These are phyloP conservation scores for Blastocystis sp. DNA, from an alignment of 352 stramenopile species.

Conservation along the genomic window DNA sequence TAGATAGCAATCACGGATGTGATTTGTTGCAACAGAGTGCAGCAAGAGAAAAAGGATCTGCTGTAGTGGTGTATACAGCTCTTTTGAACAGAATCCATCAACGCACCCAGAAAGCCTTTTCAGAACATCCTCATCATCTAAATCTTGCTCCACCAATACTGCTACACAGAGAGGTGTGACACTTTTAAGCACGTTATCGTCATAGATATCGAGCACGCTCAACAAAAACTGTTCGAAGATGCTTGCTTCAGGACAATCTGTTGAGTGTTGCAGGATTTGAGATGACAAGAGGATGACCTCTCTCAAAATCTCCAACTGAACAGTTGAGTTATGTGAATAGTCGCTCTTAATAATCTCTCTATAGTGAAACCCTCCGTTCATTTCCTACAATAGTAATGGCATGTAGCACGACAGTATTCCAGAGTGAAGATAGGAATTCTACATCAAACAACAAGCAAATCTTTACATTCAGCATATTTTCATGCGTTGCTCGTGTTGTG, in stretches of 20 bases:
- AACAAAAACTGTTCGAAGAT: background rate
- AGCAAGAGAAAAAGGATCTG: background rate
- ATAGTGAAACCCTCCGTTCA: background rate
- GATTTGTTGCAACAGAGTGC: background rate
- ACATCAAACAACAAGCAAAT: background rate
- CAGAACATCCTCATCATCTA: background rate
- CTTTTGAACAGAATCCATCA: background rate
- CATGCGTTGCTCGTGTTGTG: background rate
- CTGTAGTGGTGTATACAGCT: background rate
- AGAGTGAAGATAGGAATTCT: background rate
- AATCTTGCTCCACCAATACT: background rate
- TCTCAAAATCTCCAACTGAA: background rate
- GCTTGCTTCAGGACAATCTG: background rate
- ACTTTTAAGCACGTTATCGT: background rate
- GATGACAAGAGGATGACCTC: background rate
- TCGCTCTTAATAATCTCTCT: background rate
- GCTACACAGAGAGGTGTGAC: background rate
- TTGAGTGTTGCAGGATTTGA: background rate
- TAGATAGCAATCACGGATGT: background rate
- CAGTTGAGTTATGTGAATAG: background rate
- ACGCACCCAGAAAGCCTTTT: background rate
- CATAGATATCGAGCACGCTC: background rate
- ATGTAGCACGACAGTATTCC: constrained; percentile 23
- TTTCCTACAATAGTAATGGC: background rate
- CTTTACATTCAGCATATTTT: background rate